A percentile compares a stretch with the other conserved stretches of the same genome.
Conservation (phyloP, 176 grass and related monocot genomes). For the Themeda triandra region DNA sequence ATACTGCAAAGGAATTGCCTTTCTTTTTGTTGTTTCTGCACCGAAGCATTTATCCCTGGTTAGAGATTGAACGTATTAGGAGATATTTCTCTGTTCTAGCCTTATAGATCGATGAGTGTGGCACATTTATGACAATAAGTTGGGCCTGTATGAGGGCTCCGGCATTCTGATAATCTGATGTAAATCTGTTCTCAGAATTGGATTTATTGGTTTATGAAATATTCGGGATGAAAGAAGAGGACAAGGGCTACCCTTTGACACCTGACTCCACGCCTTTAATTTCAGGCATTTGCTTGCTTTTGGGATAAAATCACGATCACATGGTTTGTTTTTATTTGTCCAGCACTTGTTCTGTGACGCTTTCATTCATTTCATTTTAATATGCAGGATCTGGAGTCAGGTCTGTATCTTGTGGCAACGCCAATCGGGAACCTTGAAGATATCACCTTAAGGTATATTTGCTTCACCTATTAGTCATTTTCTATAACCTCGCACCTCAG, state of each 20-base stretch:
- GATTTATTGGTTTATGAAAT: not conserved
- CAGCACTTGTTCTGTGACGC: not conserved
- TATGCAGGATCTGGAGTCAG: slow-evolving; percentile 65
- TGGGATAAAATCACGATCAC: not conserved
- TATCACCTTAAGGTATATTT: slow-evolving; percentile 82
- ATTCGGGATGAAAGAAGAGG: not conserved
- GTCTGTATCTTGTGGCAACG: slow-evolving; percentile 92
- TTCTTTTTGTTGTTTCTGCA: not conserved
- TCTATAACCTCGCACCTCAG: not conserved
- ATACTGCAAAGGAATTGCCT: not conserved
- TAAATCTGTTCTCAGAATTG: not conserved
- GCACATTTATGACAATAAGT: not conserved
- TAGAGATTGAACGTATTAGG: not conserved
- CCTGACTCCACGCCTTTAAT: too few species aligned
- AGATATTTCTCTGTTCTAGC: not conserved
- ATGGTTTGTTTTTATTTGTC: not conserved
- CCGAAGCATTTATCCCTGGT: not conserved
- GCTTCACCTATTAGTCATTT: not conserved
- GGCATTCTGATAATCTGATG: not conserved
- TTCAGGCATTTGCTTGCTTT: not conserved
- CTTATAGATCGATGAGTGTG: not conserved
- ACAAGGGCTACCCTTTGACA: not conserved
- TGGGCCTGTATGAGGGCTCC: not conserved
- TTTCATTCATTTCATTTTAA: slow-evolving; percentile 1
- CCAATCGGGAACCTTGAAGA: slow-evolving; percentile 99